A percentile compares a stretch with the other conserved stretches of the same genome.
These are phyloP conservation scores for Xylaria multiplex DNA, from an alignment of 2,329 filamentous ascomycete species.

Conservation along the genomic window DNA sequence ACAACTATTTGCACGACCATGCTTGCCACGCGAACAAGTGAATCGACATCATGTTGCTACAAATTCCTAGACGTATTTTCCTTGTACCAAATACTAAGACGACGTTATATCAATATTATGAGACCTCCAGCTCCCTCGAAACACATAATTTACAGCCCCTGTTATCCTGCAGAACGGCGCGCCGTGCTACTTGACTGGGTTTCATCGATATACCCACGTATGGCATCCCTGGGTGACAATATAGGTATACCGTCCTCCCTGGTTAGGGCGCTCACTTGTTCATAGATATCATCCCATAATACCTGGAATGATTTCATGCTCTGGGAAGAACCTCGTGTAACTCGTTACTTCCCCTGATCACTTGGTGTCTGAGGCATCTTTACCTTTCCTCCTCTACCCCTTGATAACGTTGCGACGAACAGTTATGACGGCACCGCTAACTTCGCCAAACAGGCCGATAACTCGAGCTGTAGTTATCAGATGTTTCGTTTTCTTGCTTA, in stretches of 20 bases:
- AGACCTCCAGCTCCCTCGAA: constrained; percentile 2
- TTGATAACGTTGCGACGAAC: background rate
- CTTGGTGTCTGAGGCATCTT: too few relatives aligned
- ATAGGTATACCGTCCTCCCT: background rate
- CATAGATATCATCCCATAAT: too few relatives aligned
- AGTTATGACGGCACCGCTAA: constrained; percentile 3
- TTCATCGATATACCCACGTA: too few relatives aligned
- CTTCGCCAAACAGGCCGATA: constrained; percentile 7
- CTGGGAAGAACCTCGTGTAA: too few relatives aligned
- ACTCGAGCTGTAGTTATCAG: constrained; percentile 12
- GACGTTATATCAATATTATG: background rate
- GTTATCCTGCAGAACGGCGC: background rate
- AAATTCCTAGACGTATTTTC: constrained; percentile 2
- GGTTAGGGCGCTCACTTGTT: too few relatives aligned
- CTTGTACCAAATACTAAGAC: background rate
- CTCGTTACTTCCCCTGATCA: too few relatives aligned
- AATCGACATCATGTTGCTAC: constrained; percentile 5
- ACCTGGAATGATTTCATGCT: too few relatives aligned
- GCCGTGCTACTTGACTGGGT: background rate
- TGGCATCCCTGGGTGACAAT: background rate
- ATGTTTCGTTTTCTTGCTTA: constrained; percentile 28
- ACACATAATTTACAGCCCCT: background rate
- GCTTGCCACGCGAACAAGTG: background rate
- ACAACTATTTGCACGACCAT: background rate
- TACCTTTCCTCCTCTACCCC: too few relatives aligned